Percentiles rank a stretch among this genome's conserved stretches.
These are phyloP conservation scores for Seiridium unicorne DNA, from an alignment of 2,329 filamentous ascomycete species.

Conservation along the genomic window DNA sequence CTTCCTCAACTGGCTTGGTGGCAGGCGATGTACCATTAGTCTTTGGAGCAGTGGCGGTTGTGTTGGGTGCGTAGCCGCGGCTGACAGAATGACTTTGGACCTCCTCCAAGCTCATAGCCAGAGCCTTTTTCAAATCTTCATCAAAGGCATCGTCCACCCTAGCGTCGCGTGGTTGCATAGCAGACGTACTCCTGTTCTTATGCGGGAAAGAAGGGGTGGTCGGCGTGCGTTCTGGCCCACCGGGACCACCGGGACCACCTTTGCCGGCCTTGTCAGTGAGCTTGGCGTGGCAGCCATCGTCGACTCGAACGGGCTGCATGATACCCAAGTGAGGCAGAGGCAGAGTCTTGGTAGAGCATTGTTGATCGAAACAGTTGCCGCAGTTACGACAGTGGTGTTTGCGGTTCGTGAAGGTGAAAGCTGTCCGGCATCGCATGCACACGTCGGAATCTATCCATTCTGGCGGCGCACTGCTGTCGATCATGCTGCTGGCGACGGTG, in stretches of 20 bases:
- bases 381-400: conserved; percentile 99
- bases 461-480: conserved; percentile 94
- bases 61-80: conserved; percentile 68
- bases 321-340: conserved; percentile 93
- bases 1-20: conserved; percentile 66
- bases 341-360: conserved; percentile 86
- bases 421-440: conserved; percentile 93
- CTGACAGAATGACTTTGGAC: conserved; percentile 64
- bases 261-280: conserved; percentile 72
- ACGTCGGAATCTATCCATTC: conserved; percentile 98
- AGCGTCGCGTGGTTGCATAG: conserved; percentile 88
- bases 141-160: conserved; percentile 90
- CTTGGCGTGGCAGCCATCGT: conserved; percentile 92
- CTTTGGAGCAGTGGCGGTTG: conserved; percentile 32
- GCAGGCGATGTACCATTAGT: conserved; percentile 32
- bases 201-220: conserved; percentile 43
- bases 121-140: conserved; percentile 86
- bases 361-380: conserved; percentile 93
- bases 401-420: conserved; percentile 96
- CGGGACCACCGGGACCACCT: conserved; percentile 23
- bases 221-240: conserved; percentile 38
- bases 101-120: conserved; percentile 97
- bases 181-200: conserved; percentile 63
- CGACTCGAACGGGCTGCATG: conserved; percentile 84
- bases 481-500: conserved; percentile 91